These are phyloP conservation scores for Hibiscus mutabilis DNA, from an alignment of 345 rosid species.

Conservation along the genomic window DNA sequence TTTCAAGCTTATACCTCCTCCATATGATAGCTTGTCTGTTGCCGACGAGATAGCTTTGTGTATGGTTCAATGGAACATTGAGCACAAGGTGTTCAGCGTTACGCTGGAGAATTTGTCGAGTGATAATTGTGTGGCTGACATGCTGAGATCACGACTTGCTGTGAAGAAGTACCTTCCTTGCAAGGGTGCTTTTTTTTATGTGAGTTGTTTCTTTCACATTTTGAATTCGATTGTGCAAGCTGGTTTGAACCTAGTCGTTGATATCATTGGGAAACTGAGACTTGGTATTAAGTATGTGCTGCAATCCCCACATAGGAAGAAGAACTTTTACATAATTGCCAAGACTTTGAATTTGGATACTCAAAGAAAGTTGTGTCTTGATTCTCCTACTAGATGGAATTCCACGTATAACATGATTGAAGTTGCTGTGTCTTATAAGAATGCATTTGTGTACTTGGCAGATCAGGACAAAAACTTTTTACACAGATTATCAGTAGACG, in stretches of 20 bases:
- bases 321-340: constrained; percentile 16
- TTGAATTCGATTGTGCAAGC: constrained; percentile 19
- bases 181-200: constrained; percentile 13
- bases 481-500: constrained; percentile 19
- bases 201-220: constrained; percentile 17
- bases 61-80: constrained; percentile 24
- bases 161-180: constrained; percentile 16
- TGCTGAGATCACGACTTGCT: constrained; percentile 19
- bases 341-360: constrained; percentile 18
- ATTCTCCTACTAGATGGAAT: constrained; percentile 20
- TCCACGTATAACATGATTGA: constrained; percentile 24
- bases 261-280: constrained; percentile 12
- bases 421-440: constrained; percentile 15
- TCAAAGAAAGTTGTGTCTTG: constrained; percentile 21
- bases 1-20: constrained; percentile 23
- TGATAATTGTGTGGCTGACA: constrained; percentile 17
- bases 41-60: constrained; percentile 24
- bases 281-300: constrained; percentile 23
- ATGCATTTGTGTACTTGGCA: constrained; percentile 18
- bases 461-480: constrained; percentile 18
- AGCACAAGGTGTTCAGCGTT: constrained; percentile 23
- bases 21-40: constrained; percentile 17
- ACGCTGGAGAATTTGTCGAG: constrained; percentile 12
- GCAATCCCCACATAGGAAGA: constrained; percentile 19
- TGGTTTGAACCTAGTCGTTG: constrained; percentile 19